Evolutionary conservation across 202 grass and related monocot species (phyloP).

Genomic region (Musa balbisiana): DNA sequence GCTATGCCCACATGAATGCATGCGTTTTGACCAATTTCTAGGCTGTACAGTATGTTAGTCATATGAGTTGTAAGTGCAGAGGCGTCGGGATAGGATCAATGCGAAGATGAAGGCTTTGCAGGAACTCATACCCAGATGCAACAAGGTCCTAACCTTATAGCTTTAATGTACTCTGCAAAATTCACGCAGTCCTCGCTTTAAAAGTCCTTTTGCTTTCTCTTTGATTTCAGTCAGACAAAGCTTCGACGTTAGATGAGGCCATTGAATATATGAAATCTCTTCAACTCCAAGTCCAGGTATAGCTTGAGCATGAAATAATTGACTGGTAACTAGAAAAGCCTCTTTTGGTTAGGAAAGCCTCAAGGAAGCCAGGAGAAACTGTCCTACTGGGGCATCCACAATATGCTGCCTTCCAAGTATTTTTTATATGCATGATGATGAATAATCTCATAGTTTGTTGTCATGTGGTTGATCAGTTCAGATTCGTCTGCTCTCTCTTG

Average conservation of each 20-base stretch:
- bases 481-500: no score
- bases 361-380: not conserved
- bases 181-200: not conserved
- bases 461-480: no score
- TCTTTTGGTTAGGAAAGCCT: not conserved
- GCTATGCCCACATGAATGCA: not conserved
- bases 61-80: conserved; percentile 17
- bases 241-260: conserved; percentile 35
- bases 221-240: conserved; percentile 44
- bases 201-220: conserved; percentile 6
- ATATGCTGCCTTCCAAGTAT: no score
- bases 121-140: conserved; percentile 35
- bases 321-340: not conserved
- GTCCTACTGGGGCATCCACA: no score
- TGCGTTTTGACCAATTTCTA: not conserved
- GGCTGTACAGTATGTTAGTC: not conserved
- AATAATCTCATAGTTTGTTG: no score
- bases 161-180: not conserved
- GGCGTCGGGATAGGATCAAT: conserved; percentile 37
- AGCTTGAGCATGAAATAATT: not conserved
- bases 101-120: conserved; percentile 30
- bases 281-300: conserved; percentile 38
- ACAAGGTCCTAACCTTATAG: not conserved
- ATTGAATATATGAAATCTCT: conserved; percentile 38
- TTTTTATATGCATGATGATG: no score